Base-by-base conservation (phyloP, 1,284 basidiomycete species). In the Peniophora sp. region DNA sequence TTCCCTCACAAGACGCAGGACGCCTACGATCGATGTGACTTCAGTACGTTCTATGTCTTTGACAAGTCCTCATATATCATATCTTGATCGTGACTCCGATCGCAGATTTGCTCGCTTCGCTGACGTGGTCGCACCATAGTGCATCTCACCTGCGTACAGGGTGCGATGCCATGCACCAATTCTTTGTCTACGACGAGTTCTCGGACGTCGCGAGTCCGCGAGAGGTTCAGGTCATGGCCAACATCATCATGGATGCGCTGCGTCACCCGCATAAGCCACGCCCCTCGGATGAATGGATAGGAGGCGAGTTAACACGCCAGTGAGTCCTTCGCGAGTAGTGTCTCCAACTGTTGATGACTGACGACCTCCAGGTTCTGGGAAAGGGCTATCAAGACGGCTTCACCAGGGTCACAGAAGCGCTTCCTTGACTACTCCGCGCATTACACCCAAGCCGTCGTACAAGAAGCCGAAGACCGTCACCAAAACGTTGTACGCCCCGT, bases 381-480 rank as follows among this genome's bases (percentile, higher is more conserved):
- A 27, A 60, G 62, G 32, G 65, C 68, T 8, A 60, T 66, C 1
- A 56, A 63, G 49, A 65, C 57, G 3, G 64, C 68, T 11, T 69
- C 63, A 18, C 59, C 63, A 0, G 58, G 58, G 8, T 62, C 70
- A 17, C 64, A 65, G 44, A 57, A 64, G 20, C 70, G 66, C 46
- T 71, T 77, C 51, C 58, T 75, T 41, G 57, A 67, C 8, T 63
- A 60, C 27, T 70, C 74, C 52, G 59, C 60, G 23, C 54, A 54
- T 15, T 77, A 74, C 54, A 63, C 68, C 45, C 60, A 70, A 18
- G 57, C 71, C 5, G 67, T 76, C 24, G 67, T 70, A 34, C 60
- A 69, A 47, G 66, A 77, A 56, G 74, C 74, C 1, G 57, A 57
- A 2, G 71, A 75, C 54, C 63, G 74, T 2, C 62, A 62, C 3